These are phyloP conservation scores for Phaeophleospora eucalypticola DNA, from an alignment of 2,329 filamentous ascomycete species.

Conservation along the genomic window DNA sequence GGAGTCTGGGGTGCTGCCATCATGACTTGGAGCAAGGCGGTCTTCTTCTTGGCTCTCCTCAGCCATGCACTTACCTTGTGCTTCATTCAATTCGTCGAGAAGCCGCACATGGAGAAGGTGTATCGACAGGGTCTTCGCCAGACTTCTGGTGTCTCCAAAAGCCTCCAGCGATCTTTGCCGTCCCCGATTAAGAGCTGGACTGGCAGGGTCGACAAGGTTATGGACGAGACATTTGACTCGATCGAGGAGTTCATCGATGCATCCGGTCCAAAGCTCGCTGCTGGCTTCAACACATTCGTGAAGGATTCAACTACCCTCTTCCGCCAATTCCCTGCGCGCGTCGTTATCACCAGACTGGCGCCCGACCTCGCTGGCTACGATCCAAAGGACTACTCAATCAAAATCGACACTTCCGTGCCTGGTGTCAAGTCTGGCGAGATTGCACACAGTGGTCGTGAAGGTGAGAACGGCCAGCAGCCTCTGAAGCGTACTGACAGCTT, in stretches of 20 bases:
- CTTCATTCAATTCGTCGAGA: slow-evolving; percentile 90
- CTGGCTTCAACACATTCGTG: slow-evolving; percentile 80
- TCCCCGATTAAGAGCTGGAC: slow-evolving; percentile 78
- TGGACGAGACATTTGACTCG: slow-evolving; percentile 81
- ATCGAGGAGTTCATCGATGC: slow-evolving; percentile 87
- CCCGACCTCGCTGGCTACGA: slow-evolving; percentile 77
- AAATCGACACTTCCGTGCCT: slow-evolving; percentile 62
- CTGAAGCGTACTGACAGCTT: slow-evolving; percentile 58
- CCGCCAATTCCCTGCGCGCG: slow-evolving; percentile 80
- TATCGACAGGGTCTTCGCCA: slow-evolving; percentile 80
- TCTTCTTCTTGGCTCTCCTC: slow-evolving; percentile 80
- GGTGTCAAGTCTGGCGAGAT: slow-evolving; percentile 37
- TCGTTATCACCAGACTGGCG: slow-evolving; percentile 75
- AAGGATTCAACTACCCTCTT: slow-evolving; percentile 84
- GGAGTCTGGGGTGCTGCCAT: slow-evolving; percentile 94
- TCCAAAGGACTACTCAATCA: slow-evolving; percentile 73
- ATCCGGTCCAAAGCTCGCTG: slow-evolving; percentile 78
- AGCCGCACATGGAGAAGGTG: slow-evolving; percentile 96
- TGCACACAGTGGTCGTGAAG: slow-evolving; percentile 66
- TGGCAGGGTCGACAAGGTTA: slow-evolving; percentile 78
- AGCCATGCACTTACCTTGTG: slow-evolving; percentile 80
- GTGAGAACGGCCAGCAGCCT: slow-evolving; percentile 63
- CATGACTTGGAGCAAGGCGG: slow-evolving; percentile 82
- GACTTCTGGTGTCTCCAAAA: slow-evolving; percentile 89
- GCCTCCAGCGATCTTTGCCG: slow-evolving; percentile 80